A percentile compares a stretch with the other conserved stretches of the same genome.
Conservation (phyloP, 2,329 filamentous ascomycete species). For the Dactylonectria macrodidyma region DNA sequence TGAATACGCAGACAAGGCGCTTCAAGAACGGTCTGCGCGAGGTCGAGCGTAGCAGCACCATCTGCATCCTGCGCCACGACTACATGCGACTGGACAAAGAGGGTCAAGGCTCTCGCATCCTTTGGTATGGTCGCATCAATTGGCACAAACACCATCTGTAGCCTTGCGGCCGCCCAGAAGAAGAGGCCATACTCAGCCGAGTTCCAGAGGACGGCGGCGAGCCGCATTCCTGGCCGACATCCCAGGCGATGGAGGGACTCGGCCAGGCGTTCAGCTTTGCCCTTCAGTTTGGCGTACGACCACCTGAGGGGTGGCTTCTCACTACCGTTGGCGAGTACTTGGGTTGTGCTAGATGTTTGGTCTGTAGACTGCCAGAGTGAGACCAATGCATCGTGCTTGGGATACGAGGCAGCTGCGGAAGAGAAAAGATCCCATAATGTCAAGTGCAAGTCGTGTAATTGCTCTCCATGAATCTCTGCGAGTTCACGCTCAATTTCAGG, state of each 20-base stretch:
- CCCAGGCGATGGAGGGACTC: slow-evolving; percentile 41
- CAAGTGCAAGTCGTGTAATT: slow-evolving; percentile 47
- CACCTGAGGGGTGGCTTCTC: slow-evolving; percentile 45
- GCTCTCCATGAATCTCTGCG: slow-evolving; percentile 49
- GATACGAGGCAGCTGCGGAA: slow-evolving; percentile 45
- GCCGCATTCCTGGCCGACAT: slow-evolving; percentile 47
- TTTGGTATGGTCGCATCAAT: slow-evolving; percentile 50
- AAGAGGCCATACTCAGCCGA: slow-evolving; percentile 57
- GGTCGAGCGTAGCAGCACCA: slow-evolving; percentile 37
- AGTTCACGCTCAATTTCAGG: slow-evolving; percentile 21
- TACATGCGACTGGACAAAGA: slow-evolving; percentile 45
- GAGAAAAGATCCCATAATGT: slow-evolving; percentile 54
- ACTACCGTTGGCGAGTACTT: slow-evolving; percentile 9
- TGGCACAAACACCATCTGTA: slow-evolving; percentile 54
- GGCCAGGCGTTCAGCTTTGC: slow-evolving; percentile 46
- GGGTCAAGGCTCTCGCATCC: slow-evolving; percentile 45
- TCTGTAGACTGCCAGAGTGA: slow-evolving; percentile 52
- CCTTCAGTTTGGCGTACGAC: slow-evolving; percentile 49
- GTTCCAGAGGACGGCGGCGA: slow-evolving; percentile 54
- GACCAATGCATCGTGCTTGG: slow-evolving; percentile 54
- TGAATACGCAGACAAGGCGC: slow-evolving; percentile 39
- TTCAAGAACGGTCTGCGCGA: slow-evolving; percentile 3
- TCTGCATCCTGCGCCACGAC: slow-evolving; percentile 53
- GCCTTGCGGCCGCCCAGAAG: slow-evolving; percentile 55
- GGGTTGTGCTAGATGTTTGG: slow-evolving; percentile 16